Percentiles rank a stretch among this genome's conserved stretches.
Evolutionary conservation across 2,329 filamentous ascomycete species (phyloP).

Genomic region (Sclerotinia sclerotiorum): DNA sequence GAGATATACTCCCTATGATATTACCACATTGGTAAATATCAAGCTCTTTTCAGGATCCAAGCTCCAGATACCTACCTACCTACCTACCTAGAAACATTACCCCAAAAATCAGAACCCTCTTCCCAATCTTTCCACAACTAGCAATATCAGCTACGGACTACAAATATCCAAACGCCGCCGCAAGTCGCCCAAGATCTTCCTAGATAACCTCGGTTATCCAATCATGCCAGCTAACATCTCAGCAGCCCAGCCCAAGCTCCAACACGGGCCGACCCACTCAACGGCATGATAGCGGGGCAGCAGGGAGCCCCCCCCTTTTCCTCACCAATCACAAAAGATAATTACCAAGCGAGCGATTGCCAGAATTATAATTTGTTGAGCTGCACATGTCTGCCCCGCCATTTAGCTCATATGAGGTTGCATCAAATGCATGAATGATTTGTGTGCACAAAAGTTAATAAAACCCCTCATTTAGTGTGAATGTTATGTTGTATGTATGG

Average conservation of each 20-base stretch:
- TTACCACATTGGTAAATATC: no score
- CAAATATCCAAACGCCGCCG: no score
- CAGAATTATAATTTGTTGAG: background rate
- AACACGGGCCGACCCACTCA: background rate
- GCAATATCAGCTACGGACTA: background rate
- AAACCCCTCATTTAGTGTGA: slow-evolving; percentile 6
- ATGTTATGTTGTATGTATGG: no score
- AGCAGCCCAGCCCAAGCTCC: slow-evolving; percentile 6
- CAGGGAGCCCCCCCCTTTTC: no score
- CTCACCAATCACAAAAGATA: background rate
- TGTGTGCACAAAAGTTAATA: background rate
- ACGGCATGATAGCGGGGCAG: background rate
- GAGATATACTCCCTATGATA: no score
- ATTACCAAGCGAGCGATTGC: background rate
- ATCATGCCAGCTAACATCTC: no score
- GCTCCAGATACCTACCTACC: background rate
- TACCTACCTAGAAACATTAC: background rate
- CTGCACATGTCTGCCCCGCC: background rate
- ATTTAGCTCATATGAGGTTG: background rate
- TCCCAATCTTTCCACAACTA: background rate
- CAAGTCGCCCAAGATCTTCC: no score
- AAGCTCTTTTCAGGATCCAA: no score
- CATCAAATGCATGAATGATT: background rate
- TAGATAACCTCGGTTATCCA: background rate
- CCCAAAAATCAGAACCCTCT: background rate